Conservation (phyloP, 495 filamentous ascomycete species). For the Lasiosphaeris hirsuta region DNA sequence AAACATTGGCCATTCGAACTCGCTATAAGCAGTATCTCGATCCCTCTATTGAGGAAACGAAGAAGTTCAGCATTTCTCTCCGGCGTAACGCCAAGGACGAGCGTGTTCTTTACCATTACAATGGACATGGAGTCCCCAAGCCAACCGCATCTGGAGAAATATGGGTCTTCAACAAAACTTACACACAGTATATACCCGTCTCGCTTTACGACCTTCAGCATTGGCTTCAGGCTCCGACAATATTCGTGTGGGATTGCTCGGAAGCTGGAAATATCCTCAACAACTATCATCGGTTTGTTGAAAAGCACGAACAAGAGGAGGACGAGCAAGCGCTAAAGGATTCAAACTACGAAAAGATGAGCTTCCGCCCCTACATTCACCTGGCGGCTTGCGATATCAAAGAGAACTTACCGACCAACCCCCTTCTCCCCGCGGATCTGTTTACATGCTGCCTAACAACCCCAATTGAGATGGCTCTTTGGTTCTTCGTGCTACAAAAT, state of each 20-base stretch:
- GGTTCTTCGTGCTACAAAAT: conserved; percentile 92
- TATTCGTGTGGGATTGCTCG: conserved; percentile 97
- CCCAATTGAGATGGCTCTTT: conserved; percentile 92
- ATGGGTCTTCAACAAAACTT: conserved; percentile 99
- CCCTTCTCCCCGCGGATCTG: conserved; percentile 86
- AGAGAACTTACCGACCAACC: conserved; percentile 96
- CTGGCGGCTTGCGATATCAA: conserved; percentile 85
- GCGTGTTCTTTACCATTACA: conserved; percentile 94
- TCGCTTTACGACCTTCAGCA: conserved; percentile 93
- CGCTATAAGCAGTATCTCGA: conserved; percentile 96
- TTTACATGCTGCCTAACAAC: conserved; percentile 96
- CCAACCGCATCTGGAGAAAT: conserved; percentile 95
- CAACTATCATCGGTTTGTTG: conserved; percentile 89
- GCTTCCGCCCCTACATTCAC: conserved; percentile 71
- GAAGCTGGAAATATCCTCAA: conserved; percentile 92
- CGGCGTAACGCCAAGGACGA: conserved; percentile 93
- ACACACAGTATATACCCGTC: conserved; percentile 97
- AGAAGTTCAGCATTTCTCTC: conserved; percentile 87
- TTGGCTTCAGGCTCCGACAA: conserved; percentile 92
- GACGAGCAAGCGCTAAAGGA: conserved; percentile 67
- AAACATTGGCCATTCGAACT: conserved; percentile 87
- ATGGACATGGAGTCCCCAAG: conserved; percentile 96
- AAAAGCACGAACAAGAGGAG: conserved; percentile 89
- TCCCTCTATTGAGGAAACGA: conserved; percentile 93
- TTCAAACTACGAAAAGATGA: conserved; percentile 66